A percentile compares a stretch with the other conserved stretches of the same genome.
These are phyloP conservation scores for Zangia roseola DNA, from an alignment of 768 basidiomycete genomes.

Conservation along the genomic window DNA sequence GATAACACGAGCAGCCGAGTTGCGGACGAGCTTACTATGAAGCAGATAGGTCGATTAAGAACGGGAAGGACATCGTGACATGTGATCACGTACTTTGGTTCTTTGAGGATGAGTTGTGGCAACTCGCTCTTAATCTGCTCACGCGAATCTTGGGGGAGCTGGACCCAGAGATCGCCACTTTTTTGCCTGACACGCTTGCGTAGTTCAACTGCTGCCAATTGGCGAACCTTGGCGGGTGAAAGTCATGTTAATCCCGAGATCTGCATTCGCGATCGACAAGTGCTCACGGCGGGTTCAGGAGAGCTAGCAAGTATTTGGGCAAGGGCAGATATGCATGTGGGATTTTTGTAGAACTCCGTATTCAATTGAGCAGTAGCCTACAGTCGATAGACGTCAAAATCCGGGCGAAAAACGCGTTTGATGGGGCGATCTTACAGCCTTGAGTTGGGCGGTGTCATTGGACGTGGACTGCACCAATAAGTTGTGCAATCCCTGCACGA, in stretches of 20 bases:
- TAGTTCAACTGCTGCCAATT: conserved; percentile 95
- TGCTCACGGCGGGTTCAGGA: conserved; percentile 78
- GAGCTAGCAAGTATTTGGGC: conserved; percentile 83
- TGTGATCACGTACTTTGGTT: conserved; percentile 60
- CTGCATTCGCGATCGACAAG: conserved; percentile 6
- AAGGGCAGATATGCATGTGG: conserved; percentile 87
- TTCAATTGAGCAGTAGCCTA: conserved; percentile 92
- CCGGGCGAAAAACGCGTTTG: conserved; percentile 21
- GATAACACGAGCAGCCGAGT: conserved; percentile 89
- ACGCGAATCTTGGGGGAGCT: conserved; percentile 63
- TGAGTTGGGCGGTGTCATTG: conserved; percentile 86
- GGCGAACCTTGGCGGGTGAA: conserved; percentile 66
- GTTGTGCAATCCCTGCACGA: conserved; percentile 78
- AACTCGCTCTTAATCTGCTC: conserved; percentile 83
- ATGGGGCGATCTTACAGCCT: conserved; percentile 63
- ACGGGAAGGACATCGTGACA: background rate
- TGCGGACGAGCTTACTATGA: conserved; percentile 81
- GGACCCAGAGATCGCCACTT: conserved; percentile 80
- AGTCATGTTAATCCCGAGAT: conserved; percentile 9
- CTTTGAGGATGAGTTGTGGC: conserved; percentile 72
- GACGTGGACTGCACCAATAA: conserved; percentile 78
- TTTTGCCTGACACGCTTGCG: conserved; percentile 85
- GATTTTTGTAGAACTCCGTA: conserved; percentile 88
- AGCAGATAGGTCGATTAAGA: conserved; percentile 5
- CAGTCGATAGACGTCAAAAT: conserved; percentile 8